Evolutionary conservation across 352 stramenopile genomes (phyloP), one percentile per base, ranked within the genome.

Genomic region (Pythium sp.): DNA sequence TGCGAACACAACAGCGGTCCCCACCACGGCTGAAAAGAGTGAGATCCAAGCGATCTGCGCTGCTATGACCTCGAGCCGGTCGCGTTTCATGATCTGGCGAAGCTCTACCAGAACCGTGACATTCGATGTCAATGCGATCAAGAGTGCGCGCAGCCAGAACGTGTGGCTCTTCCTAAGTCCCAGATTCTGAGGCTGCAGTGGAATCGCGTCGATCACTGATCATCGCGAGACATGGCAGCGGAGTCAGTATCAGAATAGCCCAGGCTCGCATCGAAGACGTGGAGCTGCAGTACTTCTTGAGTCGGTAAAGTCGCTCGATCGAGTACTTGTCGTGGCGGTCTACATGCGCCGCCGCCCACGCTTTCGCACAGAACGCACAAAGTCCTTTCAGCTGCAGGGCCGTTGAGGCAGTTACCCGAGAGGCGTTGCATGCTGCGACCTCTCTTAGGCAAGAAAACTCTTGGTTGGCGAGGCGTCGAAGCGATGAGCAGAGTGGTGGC

Each of bases 1-100:
- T 1, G 79, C 24, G 1, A 61, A 68, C 0, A 67, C 38, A 3
- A 58, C 34, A 0, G 67, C 43, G 8, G 66, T 58, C 15, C 74
- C 59, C 7, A 12, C 5, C 3, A 15, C 49, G 28, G 49, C 24
- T 20, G 49, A 22, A 8, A 15, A 14, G 7, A 32, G 5, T 3
- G 9, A 22, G 20, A 56, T 30, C n/a, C n/a, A 32, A n/a, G 22
- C 49, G 49, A 12, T 28, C 4, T 58, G 51, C 51, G 24, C 12
- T 15, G 6, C 30, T 15, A 24, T 36, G 1, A 73, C 24, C 2
- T 58, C 62, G 14, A 79, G 67, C 5, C 12, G 18, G 18, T 20
- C 8, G 5, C 12, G 38, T 18, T 12, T 46, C 18, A 49, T n/a
- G 14, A 26, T 58, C 24, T 58, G 24, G 20, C 11, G 51, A n/a